Conservation (phyloP, 2,329 filamentous ascomycete species). For the Colletotrichum scovillei region DNA sequence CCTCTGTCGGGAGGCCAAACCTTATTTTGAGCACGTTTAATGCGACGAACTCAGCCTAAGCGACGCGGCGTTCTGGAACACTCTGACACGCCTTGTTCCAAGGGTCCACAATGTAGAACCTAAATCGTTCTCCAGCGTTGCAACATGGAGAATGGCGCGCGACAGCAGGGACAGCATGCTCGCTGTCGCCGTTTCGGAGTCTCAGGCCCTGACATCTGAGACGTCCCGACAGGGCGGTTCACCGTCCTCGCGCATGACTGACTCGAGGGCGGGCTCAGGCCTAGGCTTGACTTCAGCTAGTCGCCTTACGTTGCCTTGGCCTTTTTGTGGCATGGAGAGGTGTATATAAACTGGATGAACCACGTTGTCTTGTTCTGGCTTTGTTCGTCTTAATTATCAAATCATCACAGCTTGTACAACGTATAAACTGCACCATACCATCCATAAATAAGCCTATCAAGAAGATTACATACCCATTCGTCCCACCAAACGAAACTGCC, state of each 20-base stretch:
- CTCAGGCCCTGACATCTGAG: conserved; percentile 20
- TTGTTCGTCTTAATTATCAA: conserved; percentile 6
- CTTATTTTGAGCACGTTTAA: neutral
- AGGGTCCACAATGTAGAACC: neutral
- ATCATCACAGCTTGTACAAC: neutral
- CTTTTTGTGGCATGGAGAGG: neutral
- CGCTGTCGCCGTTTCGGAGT: conserved; percentile 13
- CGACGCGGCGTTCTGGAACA: conserved; percentile 10
- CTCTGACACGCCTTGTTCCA: neutral
- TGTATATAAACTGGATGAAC: conserved; percentile 17
- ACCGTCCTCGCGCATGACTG: neutral
- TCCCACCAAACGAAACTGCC: neutral
- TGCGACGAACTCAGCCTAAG: neutral
- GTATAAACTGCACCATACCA: neutral
- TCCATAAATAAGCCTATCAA: neutral
- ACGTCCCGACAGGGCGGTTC: conserved; percentile 7
- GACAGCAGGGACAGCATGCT: neutral
- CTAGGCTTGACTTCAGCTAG: too few relatives aligned
- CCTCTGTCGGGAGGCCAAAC: neutral
- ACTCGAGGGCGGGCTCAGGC: neutral
- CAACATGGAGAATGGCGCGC: neutral
- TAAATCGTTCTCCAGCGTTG: neutral
- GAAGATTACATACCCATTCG: neutral
- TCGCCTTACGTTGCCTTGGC: neutral
- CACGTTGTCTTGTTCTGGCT: neutral